Conservation (phyloP, 768 basidiomycete species). For the Rhizopogon vinicolor region DNA sequence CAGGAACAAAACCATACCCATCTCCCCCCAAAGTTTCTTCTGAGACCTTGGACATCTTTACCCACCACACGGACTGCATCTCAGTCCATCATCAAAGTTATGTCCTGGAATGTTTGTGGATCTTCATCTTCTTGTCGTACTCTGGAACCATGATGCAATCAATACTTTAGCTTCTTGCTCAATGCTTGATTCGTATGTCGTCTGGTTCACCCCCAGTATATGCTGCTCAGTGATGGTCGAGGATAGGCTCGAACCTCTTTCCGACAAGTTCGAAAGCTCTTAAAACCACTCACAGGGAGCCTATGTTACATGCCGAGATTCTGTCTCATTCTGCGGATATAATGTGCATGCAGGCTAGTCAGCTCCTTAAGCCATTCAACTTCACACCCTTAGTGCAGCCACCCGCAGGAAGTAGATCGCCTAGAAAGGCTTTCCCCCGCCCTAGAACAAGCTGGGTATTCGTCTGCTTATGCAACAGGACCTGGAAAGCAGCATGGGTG, state of each 20-base stretch:
- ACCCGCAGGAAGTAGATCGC: conserved; percentile 78
- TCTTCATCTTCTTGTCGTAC: not conserved
- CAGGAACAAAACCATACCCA: conserved; percentile 12
- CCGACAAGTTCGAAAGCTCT: conserved; percentile 78
- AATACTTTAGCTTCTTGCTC: conserved; percentile 60
- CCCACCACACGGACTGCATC: conserved; percentile 1
- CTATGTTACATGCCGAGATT: conserved; percentile 78
- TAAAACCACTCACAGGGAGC: conserved; percentile 66
- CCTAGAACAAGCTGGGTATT: conserved; percentile 62
- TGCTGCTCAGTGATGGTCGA: not conserved
- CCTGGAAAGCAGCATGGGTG: conserved; percentile 81
- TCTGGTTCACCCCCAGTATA: not conserved
- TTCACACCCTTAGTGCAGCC: not conserved
- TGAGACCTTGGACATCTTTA: conserved; percentile 33
- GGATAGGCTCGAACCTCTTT: conserved; percentile 71
- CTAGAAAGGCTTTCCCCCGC: conserved; percentile 67
- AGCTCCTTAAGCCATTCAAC: not conserved
- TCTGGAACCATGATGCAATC: conserved; percentile 3
- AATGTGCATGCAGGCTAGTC: conserved; percentile 76
- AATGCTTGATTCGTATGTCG: conserved; percentile 72
- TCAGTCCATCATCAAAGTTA: conserved; percentile 39
- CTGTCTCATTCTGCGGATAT: conserved; percentile 70
- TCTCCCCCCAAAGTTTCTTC: conserved; percentile 10
- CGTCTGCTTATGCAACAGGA: conserved; percentile 61
- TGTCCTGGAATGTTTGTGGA: conserved; percentile 81